Base-by-base conservation (phyloP, 1,284 basidiomycete species). In the Inonotus hispidus region DNA sequence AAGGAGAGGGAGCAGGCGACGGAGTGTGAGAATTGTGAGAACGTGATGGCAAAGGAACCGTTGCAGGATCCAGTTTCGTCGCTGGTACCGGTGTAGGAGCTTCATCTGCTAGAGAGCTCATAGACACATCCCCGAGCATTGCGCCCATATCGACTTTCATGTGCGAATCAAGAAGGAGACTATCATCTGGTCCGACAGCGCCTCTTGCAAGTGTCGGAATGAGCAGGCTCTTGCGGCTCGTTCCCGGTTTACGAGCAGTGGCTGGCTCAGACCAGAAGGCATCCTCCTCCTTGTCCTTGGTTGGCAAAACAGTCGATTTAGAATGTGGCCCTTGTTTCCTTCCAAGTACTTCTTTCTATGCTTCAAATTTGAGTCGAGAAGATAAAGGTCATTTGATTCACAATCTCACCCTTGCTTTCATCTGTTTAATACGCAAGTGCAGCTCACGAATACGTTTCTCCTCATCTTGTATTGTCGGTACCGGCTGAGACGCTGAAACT, bases 371-470 rank as follows among this genome's bases (percentile, higher is more conserved):
- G 55, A 14, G 2, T 32, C 32, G 8, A 32, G 3, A 32, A 32
- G 32, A 32, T 4, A 8, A 8, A 3, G 3, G 32, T 8, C 32
- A 32, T 32, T 32, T 32, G 32, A 32, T 32, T 8, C 4, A 32
- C 8, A 32, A 3, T 4, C 32, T 8, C 64, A 82, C 82, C 66
- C 78, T 75, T 65, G 79, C 77, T 68, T 79, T 81, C 62, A 88
- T 71, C 57, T 83, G 78, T 23, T 70, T 66, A 35, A 89, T 76
- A 59, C 77, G 78, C 35, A 74, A 69, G 59, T 84, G 82, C 23
- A 88, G 72, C 21, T 82, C 77, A 16, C 75, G 76, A 37, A 90
- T 79, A 27, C 75, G 77, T 47, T 71, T 73, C 66, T 89, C 87
- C 68, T 90, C 87, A 50, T 80, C 74, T 38, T 80, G 75, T 29